Percentiles rank a stretch among this genome's conserved stretches.
phyloP scores from a whole-genome alignment of 768 basidiomycete species.

The Russula emetica region DNA sequence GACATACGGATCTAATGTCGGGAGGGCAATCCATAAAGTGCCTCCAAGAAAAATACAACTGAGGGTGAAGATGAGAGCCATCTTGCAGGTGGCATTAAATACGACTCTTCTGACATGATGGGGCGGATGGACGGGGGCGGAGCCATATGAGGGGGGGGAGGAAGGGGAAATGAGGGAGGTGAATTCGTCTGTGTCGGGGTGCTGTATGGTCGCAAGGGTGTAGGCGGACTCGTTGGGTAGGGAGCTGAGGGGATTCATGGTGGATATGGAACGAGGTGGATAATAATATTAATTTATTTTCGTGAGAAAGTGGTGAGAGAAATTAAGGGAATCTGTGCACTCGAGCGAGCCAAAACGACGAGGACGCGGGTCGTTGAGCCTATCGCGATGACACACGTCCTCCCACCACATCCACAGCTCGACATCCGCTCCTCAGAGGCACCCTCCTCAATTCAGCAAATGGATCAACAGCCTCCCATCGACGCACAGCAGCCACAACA shows the following conservation, averaged over 20 bases:
- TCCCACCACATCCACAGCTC: conserved; percentile 45
- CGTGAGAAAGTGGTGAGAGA: conserved; percentile 11
- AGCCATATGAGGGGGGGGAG: conserved; percentile 19
- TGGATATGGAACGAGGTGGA: background rate
- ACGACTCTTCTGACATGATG: conserved; percentile 52
- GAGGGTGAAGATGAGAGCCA: conserved; percentile 69
- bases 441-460: conserved; percentile 57
- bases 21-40: conserved; percentile 76
- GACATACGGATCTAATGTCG: conserved; percentile 71
- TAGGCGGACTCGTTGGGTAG: conserved; percentile 48
- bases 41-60: conserved; percentile 69
- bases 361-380: conserved; percentile 24
- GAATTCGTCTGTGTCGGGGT: conserved; percentile 23
- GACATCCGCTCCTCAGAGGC: conserved; percentile 46
- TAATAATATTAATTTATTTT: background rate
- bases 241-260: conserved; percentile 10
- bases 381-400: conserved; percentile 44
- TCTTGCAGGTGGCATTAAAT: conserved; percentile 78
- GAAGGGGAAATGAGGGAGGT: conserved; percentile 31
- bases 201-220: conserved; percentile 58
- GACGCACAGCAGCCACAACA: conserved; percentile 49
- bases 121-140: conserved; percentile 36
- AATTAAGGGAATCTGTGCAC: conserved; percentile 16
- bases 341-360: conserved; percentile 23
- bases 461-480: conserved; percentile 48